phyloP scores from a whole-genome alignment of 495 filamentous ascomycete genomes.

The Xylaria bambusicola region DNA sequence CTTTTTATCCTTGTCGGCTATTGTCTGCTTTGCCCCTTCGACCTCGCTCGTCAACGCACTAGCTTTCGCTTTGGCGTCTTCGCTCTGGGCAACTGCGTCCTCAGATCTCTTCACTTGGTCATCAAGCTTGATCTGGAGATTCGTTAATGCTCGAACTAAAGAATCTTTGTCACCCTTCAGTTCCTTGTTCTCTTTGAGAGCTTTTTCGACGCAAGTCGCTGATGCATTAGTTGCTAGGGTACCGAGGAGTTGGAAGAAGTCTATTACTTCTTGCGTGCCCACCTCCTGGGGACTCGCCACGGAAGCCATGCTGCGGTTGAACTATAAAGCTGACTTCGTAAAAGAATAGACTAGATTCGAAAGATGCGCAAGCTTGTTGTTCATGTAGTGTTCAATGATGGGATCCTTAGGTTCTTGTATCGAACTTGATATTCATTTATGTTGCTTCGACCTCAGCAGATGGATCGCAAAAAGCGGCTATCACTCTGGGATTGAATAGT shows the following conservation, averaged over 20 bases:
- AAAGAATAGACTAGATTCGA: neutral
- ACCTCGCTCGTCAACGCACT: neutral
- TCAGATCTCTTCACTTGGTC: neutral
- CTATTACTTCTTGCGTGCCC: neutral
- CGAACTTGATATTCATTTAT: neutral
- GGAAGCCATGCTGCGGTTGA: conserved; percentile 4
- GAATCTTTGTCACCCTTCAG: neutral
- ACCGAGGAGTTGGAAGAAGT: conserved; percentile 5
- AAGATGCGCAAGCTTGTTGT: neutral
- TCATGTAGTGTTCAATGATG: neutral
- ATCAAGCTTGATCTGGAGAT: neutral
- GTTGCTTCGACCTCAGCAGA: neutral
- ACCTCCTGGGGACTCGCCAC: neutral
- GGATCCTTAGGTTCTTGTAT: conserved; percentile 3
- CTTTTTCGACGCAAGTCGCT: neutral
- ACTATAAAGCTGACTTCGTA: neutral
- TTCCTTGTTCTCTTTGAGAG: conserved; percentile 1
- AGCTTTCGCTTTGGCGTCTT: neutral
- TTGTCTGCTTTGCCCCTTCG: neutral
- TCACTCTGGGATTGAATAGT: neutral
- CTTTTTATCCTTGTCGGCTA: conserved; percentile 11
- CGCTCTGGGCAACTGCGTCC: conserved; percentile 6
- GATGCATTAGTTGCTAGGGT: neutral
- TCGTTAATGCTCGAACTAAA: neutral
- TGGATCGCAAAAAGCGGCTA: conserved; percentile 11